These are phyloP conservation scores for Neospermospora avenae DNA, from an alignment of 2,329 filamentous ascomycete species.

Conservation along the genomic window DNA sequence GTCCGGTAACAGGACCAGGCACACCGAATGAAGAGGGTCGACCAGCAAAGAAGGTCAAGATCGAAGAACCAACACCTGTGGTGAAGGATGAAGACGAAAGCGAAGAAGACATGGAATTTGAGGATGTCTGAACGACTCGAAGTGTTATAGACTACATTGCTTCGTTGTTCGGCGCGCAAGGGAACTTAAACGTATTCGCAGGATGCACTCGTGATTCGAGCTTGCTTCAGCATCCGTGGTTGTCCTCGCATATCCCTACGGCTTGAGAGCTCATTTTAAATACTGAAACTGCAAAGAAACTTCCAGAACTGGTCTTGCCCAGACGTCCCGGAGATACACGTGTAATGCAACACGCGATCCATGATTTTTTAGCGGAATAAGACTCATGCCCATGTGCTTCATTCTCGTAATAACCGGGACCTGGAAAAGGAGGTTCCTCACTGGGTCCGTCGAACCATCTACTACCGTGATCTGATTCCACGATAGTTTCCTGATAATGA, in stretches of 20 bases:
- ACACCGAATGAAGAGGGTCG: conserved; percentile 42
- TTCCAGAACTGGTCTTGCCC: neutral
- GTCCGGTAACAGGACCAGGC: conserved; percentile 35
- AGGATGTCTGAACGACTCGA: conserved; percentile 45
- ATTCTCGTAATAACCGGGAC: too few species aligned
- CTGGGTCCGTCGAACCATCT: too few species aligned
- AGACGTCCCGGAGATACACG: too few species aligned
- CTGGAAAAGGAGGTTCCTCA: too few species aligned
- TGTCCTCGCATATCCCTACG: conserved; percentile 42
- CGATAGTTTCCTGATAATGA: too few species aligned
- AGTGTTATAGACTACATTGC: neutral
- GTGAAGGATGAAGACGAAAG: conserved; percentile 44
- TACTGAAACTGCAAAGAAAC: neutral
- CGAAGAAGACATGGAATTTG: conserved; percentile 56
- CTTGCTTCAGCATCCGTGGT: neutral
- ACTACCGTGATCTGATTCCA: too few species aligned
- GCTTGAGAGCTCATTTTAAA: neutral
- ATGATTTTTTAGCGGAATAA: too few species aligned
- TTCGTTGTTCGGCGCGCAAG: neutral
- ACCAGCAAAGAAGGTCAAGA: conserved; percentile 58
- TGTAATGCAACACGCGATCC: too few species aligned
- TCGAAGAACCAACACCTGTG: conserved; percentile 45
- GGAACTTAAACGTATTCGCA: conserved; percentile 3
- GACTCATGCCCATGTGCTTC: too few species aligned
- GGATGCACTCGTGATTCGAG: neutral